phyloP scores from a whole-genome alignment of 768 basidiomycete genomes.

The Xerocomus brunneocitrinus region DNA sequence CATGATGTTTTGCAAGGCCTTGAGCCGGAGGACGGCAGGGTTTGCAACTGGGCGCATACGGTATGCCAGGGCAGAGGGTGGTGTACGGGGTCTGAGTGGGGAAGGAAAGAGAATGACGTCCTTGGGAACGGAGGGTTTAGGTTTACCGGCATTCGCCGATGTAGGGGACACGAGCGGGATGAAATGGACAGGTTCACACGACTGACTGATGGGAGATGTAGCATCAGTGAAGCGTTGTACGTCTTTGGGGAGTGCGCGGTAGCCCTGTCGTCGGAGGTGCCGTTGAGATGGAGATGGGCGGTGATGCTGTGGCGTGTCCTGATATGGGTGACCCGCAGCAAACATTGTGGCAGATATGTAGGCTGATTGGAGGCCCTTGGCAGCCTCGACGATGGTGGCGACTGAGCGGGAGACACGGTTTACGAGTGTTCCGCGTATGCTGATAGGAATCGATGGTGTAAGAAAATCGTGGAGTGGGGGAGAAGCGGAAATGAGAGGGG shows the following conservation, averaged over 20 bases:
- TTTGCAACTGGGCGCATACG: constrained; percentile 58
- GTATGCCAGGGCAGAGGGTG: constrained; percentile 31
- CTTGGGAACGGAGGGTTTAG: constrained; percentile 26
- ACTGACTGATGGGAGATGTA: constrained; percentile 8
- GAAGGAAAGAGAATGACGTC: constrained; percentile 39
- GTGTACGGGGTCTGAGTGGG: constrained; percentile 38
- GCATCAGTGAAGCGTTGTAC: constrained; percentile 39
- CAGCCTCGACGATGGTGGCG: constrained; percentile 44
- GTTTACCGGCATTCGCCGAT: constrained; percentile 27
- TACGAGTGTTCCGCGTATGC: constrained; percentile 13
- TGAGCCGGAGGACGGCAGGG: constrained; percentile 52
- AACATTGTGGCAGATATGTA: constrained; percentile 55
- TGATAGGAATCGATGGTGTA: not conserved
- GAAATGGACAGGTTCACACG: constrained; percentile 33
- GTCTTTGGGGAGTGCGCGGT: constrained; percentile 41
- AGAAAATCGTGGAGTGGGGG: not conserved
- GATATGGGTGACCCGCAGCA: constrained; percentile 33
- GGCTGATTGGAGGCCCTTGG: constrained; percentile 52
- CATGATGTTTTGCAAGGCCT: constrained; percentile 57
- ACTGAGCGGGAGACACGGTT: constrained; percentile 36
- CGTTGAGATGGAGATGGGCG: constrained; percentile 9
- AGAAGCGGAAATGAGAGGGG: constrained; percentile 3
- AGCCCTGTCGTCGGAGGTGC: constrained; percentile 33
- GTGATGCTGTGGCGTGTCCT: constrained; percentile 17
- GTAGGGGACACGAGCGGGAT: constrained; percentile 33